Evolutionary conservation across 2,329 filamentous ascomycete genomes (phyloP), one percentile per base, ranked within the genome.

Genomic region (Periconia sp.): DNA sequence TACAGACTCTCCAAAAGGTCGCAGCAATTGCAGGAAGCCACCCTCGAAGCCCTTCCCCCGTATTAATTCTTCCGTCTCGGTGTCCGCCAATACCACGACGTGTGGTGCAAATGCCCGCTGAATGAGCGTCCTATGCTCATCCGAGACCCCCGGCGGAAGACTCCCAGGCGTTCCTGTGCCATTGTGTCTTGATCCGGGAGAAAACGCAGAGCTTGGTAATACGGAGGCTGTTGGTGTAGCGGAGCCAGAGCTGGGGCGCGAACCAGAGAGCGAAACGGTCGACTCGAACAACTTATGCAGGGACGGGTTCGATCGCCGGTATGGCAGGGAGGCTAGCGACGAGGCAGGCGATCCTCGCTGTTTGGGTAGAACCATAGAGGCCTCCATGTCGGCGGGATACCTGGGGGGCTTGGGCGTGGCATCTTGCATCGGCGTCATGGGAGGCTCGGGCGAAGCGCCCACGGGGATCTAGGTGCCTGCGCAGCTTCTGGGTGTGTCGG

Each of bases 1-100:
- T 1, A 97, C 81, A 12, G 80, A 82, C 71, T 99, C 94, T 21
- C 94, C 94, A 73, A 95, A 99, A 0, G 94, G 92, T 36, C 92
- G 80, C 42, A 99, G 73, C 17, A 99, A 75, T 68, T 95, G 88
- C 76, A 91, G 86, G 35, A 99, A 78, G 0, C 92, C 92, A 31
- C 84, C 80, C 26, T 83, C 77, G 54, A 97, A 89, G 0, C 95
- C 95, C 72, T 99, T 99, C 52, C 87, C 85, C 46, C 78, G 79
- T 40, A 91, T 80, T 45, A 99, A 73, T 43, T 86, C 81, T 63
- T 96, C 88, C 1, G 90, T 94, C 64, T 97, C 92, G 12, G 81
- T 75, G 11, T 92, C 96, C n/a, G 90, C 83, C 56, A 92, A 87
- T 19, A 99, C 83, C 5, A 88, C 89, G 32, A 99, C 84, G 51